Evolutionary conservation across 768 basidiomycete genomes (phyloP).

Genomic region (Artomyces pyxidatus): DNA sequence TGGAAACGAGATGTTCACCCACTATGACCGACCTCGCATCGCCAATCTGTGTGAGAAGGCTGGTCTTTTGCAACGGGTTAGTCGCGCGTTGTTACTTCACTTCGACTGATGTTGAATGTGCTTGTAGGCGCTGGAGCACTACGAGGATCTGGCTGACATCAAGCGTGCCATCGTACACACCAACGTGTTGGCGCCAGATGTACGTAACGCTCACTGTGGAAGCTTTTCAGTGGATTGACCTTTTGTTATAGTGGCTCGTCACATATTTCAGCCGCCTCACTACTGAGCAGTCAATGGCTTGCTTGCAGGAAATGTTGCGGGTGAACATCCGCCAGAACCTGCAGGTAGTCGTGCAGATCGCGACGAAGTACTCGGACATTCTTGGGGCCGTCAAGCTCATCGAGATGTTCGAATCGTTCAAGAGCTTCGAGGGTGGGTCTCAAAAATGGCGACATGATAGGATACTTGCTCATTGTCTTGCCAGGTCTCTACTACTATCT

Average conservation of each 20-base stretch:
- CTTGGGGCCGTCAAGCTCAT: conserved; percentile 96
- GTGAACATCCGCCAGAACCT: conserved; percentile 97
- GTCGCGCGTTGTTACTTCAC: conserved; percentile 18
- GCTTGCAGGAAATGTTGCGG: conserved; percentile 93
- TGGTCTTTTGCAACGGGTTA: conserved; percentile 84
- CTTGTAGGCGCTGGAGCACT: conserved; percentile 90
- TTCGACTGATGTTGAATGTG: background rate
- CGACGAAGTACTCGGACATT: conserved; percentile 98
- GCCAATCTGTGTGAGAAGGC: conserved; percentile 99
- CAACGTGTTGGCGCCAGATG: conserved; percentile 74
- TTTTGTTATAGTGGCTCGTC: conserved; percentile 75
- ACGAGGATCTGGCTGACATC: conserved; percentile 97
- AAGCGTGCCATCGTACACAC: conserved; percentile 97
- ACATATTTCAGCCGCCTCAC: conserved; percentile 95
- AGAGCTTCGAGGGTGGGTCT: conserved; percentile 82
- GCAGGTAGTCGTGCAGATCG: conserved; percentile 93
- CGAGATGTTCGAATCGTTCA: conserved; percentile 97
- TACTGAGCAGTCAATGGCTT: conserved; percentile 94
- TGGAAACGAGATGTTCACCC: conserved; percentile 96
- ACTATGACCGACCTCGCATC: conserved; percentile 94
- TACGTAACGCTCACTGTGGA: too few relatives aligned
- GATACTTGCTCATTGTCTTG: background rate
- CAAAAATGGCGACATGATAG: too few relatives aligned
- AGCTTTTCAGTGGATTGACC: background rate
- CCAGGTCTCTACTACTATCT: conserved; percentile 95